Evolutionary conservation across 2,329 filamentous ascomycete species (phyloP), one percentile per base, ranked within the genome.

Genomic region (Diatrype stigma): DNA sequence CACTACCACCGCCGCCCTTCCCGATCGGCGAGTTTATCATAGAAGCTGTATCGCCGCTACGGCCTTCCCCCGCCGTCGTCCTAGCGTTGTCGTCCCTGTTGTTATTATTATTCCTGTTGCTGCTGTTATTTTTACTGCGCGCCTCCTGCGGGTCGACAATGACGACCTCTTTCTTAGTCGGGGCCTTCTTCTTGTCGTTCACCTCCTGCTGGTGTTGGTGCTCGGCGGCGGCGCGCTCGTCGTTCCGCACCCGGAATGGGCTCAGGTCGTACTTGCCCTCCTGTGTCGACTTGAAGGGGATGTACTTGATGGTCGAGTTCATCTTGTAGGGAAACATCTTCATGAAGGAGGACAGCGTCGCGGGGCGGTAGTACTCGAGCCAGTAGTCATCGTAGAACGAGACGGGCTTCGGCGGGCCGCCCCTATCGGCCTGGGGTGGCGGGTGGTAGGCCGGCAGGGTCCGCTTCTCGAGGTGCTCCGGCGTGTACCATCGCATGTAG

Each of bases 311-410:
- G 3, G 89, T 94, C 0, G 89, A 92, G 64, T 93, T 96, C 80
- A 97, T 89, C 65, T 89, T 91, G 70, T 89, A 96, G 0, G 90
- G 84, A 65, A 96, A 96, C 67, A 96, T 88, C 66, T 96, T 99
- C 14, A 86, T 81, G 58, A 97, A 90, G 0, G 90, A 94, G 0
- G 94, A 96, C 1, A 97, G 73, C 0, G 89, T 89, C 7, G 89
- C 79, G 0, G 94, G 94, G 14, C 92, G 85, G 66, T 99, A 99
- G 68, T 96, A 97, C 67, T 99, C 94, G 7, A 94, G 77, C 94
- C 94, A 99, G 69, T 96, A 99, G 68, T 97, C 91, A 64, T 97
- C 93, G 53, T 90, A 90, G 53, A 80, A 83, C 3, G 77, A 73
- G 3, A 87, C 70, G 6, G 74, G 73, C 54, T 75, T 78, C 26